Conservation (phyloP, 2,329 filamentous ascomycete genomes). For the Sporothrix humicola region DNA sequence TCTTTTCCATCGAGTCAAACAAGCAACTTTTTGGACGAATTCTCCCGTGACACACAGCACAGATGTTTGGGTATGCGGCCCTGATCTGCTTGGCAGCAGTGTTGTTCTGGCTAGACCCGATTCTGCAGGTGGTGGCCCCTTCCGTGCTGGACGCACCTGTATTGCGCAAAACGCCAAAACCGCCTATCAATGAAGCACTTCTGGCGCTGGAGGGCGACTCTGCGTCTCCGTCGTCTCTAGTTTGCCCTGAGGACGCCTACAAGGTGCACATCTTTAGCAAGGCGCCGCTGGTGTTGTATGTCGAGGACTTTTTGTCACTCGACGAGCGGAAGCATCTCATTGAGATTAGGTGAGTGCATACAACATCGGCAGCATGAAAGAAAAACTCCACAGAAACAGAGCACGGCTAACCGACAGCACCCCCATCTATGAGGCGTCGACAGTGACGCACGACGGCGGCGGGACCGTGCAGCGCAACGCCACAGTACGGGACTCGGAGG, state of each 20-base stretch:
- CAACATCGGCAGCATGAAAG: neutral
- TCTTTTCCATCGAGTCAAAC: neutral
- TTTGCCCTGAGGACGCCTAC: slow-evolving; percentile 52
- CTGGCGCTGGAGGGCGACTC: slow-evolving; percentile 53
- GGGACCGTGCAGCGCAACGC: slow-evolving; percentile 49
- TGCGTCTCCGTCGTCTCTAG: neutral
- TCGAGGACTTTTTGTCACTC: slow-evolving; percentile 57
- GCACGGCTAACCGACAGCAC: slow-evolving; percentile 45
- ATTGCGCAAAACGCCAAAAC: slow-evolving; percentile 46
- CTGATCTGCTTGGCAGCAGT: slow-evolving; percentile 51
- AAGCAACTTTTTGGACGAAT: neutral
- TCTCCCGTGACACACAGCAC: neutral
- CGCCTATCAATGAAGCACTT: slow-evolving; percentile 57
- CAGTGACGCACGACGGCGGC: slow-evolving; percentile 56
- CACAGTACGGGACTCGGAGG: slow-evolving; percentile 57
- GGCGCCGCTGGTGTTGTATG: slow-evolving; percentile 59
- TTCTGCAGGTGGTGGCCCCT: slow-evolving; percentile 43
- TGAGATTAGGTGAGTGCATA: slow-evolving; percentile 54
- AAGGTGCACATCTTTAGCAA: slow-evolving; percentile 55
- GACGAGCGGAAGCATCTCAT: slow-evolving; percentile 55
- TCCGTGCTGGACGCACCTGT: slow-evolving; percentile 40
- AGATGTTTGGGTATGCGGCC: slow-evolving; percentile 54
- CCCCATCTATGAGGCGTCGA: slow-evolving; percentile 57
- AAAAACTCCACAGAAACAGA: too few species aligned
- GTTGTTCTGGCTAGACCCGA: slow-evolving; percentile 53